Conservation (phyloP, 495 filamentous ascomycete species). For the Delitschia confertaspora region DNA sequence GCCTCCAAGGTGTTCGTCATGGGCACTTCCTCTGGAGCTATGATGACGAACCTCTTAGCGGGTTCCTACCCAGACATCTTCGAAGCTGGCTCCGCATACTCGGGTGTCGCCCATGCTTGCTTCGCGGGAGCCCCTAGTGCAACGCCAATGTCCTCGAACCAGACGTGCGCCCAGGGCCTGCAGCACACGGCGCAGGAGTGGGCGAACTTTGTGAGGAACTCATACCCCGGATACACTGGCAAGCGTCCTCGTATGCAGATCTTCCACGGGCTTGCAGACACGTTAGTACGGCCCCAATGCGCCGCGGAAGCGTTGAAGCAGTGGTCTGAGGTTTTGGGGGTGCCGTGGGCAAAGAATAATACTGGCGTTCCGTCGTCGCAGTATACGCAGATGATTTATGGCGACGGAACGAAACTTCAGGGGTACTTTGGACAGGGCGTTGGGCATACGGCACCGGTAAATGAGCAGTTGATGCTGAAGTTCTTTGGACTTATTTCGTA, state of each 20-base stretch:
- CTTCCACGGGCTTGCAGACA: constrained; percentile 44
- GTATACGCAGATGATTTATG: constrained; percentile 46
- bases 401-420: constrained; percentile 25
- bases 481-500: constrained; percentile 9
- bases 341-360: constrained; percentile 30
- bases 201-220: constrained; percentile 40
- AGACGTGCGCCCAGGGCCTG: constrained; percentile 42
- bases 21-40: constrained; percentile 49
- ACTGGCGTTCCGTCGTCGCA: constrained; percentile 36
- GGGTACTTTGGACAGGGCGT: constrained; percentile 18
- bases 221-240: constrained; percentile 40
- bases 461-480: constrained; percentile 4
- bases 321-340: constrained; percentile 43
- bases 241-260: constrained; percentile 39
- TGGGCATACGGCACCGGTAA: constrained; percentile 13
- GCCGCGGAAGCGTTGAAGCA: constrained; percentile 43
- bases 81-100: constrained; percentile 43
- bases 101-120: constrained; percentile 44
- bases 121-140: constrained; percentile 37
- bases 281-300: constrained; percentile 28
- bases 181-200: constrained; percentile 39
- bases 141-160: constrained; percentile 27
- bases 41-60: constrained; percentile 43
- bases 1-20: constrained; percentile 43
- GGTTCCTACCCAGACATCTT: constrained; percentile 39